Evolutionary conservation across 306 rosid species (phyloP).

Genomic region (Fragaria iinumae): DNA sequence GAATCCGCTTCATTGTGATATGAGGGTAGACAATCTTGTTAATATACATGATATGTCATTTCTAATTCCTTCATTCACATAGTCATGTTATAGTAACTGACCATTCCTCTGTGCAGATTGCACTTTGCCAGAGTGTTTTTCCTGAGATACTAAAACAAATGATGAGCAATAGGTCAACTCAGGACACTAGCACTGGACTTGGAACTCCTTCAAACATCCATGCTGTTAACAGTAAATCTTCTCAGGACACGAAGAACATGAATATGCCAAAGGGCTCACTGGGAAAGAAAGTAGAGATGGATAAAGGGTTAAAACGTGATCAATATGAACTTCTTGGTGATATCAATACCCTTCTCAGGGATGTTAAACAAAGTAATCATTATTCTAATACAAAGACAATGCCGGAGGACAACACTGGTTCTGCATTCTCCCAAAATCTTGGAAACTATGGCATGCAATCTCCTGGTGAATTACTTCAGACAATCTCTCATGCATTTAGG

Average conservation of each 20-base stretch:
- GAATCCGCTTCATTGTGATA: conserved; percentile 88
- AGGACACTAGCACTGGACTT: conserved; percentile 35
- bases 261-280: conserved; percentile 45
- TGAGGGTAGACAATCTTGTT: conserved; percentile 59
- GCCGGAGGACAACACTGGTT: conserved; percentile 40
- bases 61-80: conserved; percentile 17
- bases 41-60: conserved; percentile 5
- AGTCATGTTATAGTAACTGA: conserved; percentile 25
- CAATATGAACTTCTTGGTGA: conserved; percentile 76
- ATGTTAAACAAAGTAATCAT: conserved; percentile 57
- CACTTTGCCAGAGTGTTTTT: conserved; percentile 86
- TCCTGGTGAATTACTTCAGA: conserved; percentile 77
- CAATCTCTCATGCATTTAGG: conserved; percentile 72
- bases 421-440: conserved; percentile 54
- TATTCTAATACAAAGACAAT: conserved; percentile 45
- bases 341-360: conserved; percentile 63
- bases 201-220: conserved; percentile 31
- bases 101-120: conserved; percentile 49
- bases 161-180: conserved; percentile 55
- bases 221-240: conserved; percentile 36
- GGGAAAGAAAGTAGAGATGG: conserved; percentile 48
- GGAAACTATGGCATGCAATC: conserved; percentile 55
- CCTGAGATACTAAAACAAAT: conserved; percentile 89
- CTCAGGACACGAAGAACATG: conserved; percentile 55
- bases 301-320: conserved; percentile 54